These are phyloP conservation scores for Athelia psychrophila DNA, from an alignment of 1,284 basidiomycete species.

Conservation along the genomic window DNA sequence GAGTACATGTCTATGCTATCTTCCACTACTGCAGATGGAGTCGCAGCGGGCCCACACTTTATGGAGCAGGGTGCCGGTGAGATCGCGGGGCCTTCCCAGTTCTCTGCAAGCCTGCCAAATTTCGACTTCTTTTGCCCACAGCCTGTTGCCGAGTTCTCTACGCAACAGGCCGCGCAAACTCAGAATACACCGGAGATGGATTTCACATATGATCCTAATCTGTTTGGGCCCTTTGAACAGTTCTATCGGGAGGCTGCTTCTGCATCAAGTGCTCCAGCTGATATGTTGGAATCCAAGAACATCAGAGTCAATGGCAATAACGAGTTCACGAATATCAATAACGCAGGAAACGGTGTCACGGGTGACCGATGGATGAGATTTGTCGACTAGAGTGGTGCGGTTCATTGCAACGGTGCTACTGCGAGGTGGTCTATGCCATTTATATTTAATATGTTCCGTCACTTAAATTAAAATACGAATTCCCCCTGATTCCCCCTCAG, in stretches of 20 bases:
- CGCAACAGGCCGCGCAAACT: neutral
- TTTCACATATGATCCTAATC: neutral
- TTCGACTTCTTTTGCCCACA: too few relatives aligned
- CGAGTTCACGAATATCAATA: slow-evolving; percentile 20
- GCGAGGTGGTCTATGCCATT: too few relatives aligned
- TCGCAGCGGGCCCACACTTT: too few relatives aligned
- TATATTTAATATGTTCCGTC: too few relatives aligned
- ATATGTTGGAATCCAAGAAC: neutral
- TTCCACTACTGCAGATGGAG: too few relatives aligned
- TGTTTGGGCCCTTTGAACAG: neutral
- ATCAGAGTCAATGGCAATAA: neutral
- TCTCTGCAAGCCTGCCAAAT: too few relatives aligned
- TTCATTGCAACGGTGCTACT: too few relatives aligned
- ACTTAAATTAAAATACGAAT: too few relatives aligned
- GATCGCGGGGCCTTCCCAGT: too few relatives aligned
- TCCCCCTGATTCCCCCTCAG: too few relatives aligned
- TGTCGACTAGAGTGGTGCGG: slow-evolving; percentile 48
- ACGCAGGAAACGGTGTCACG: slow-evolving; percentile 46
- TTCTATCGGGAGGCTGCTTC: neutral
- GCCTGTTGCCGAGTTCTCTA: too few relatives aligned
- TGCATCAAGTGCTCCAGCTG: neutral
- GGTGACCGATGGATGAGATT: slow-evolving; percentile 55
- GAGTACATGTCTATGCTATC: slow-evolving; percentile 19
- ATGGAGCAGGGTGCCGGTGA: too few relatives aligned
- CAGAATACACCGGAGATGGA: neutral